phyloP scores from a whole-genome alignment of 805 yeast genomes.

The Wickerhamomyces hampshirensis region DNA sequence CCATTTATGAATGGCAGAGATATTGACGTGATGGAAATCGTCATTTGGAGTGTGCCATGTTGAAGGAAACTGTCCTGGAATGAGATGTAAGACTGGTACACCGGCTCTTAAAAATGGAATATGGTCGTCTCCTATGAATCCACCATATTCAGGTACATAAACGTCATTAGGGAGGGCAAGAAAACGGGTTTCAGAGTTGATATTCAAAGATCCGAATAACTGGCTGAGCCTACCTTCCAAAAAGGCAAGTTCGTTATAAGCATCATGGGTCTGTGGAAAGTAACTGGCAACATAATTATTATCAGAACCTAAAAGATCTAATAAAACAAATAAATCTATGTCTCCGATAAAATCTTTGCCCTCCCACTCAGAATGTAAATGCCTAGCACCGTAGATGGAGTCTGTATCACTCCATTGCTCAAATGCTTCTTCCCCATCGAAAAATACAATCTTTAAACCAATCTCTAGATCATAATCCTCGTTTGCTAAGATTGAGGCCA shows the following conservation, averaged over 20 bases:
- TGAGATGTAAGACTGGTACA: constrained; percentile 45
- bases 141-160: constrained; percentile 11
- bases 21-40: constrained; percentile 37
- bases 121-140: constrained; percentile 45
- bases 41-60: constrained; percentile 51
- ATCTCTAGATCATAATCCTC: constrained; percentile 12
- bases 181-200: constrained; percentile 4
- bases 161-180: constrained; percentile 15
- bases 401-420: constrained; percentile 45
- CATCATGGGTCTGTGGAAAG: constrained; percentile 34
- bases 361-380: constrained; percentile 38
- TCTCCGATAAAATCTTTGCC: constrained; percentile 22
- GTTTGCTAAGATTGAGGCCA: constrained; percentile 11
- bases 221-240: constrained; percentile 28
- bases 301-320: constrained; percentile 45
- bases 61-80: constrained; percentile 47
- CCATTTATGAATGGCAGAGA: constrained; percentile 41
- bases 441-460: constrained; percentile 48
- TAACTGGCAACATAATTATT: constrained; percentile 33
- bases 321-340: constrained; percentile 42
- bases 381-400: constrained; percentile 53
- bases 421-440: constrained; percentile 63
- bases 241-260: constrained; percentile 31
- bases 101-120: constrained; percentile 43
- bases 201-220: constrained; percentile 5